Evolutionary conservation across 1,284 basidiomycete genomes (phyloP).

Genomic region (Ustilago lituana): DNA sequence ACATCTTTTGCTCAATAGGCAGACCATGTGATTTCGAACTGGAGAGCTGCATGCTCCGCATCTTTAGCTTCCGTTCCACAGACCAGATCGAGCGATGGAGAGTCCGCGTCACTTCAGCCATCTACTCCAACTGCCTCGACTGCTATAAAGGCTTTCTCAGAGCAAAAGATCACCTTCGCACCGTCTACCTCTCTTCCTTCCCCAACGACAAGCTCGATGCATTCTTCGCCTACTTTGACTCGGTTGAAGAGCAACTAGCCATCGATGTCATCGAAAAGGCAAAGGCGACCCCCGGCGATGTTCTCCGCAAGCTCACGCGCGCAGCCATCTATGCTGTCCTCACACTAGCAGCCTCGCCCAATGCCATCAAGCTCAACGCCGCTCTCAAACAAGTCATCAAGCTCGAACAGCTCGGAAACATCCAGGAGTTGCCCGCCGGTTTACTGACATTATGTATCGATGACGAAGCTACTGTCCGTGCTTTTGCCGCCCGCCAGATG

Average conservation of each 20-base stretch:
- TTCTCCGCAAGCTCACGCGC: conserved; percentile 30
- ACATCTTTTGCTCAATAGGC: conserved; percentile 37
- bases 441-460: conserved; percentile 42
- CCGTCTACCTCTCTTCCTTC: conserved; percentile 36
- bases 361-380: conserved; percentile 26
- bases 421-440: conserved; percentile 46
- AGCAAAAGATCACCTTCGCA: conserved; percentile 37
- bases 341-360: conserved; percentile 35
- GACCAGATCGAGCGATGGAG: conserved; percentile 48
- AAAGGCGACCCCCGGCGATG: conserved; percentile 4
- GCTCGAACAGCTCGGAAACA: conserved; percentile 28
- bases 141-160: conserved; percentile 51
- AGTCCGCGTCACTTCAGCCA: conserved; percentile 19
- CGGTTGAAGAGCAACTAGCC: conserved; percentile 45
- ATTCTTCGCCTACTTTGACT: conserved; percentile 48
- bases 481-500: conserved; percentile 42
- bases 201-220: conserved; percentile 38
- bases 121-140: conserved; percentile 51
- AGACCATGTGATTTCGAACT: conserved; percentile 49
- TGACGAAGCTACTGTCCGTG: conserved; percentile 26
- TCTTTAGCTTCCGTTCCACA: conserved; percentile 48
- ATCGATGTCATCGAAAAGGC: conserved; percentile 33
- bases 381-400: conserved; percentile 30
- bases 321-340: conserved; percentile 46
- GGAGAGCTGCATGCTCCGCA: conserved; percentile 56